Percentiles rank a stretch among this genome's conserved stretches.
Evolutionary conservation across 495 filamentous ascomycete species (phyloP).

Genomic region (Neurospora tetraspora): DNA sequence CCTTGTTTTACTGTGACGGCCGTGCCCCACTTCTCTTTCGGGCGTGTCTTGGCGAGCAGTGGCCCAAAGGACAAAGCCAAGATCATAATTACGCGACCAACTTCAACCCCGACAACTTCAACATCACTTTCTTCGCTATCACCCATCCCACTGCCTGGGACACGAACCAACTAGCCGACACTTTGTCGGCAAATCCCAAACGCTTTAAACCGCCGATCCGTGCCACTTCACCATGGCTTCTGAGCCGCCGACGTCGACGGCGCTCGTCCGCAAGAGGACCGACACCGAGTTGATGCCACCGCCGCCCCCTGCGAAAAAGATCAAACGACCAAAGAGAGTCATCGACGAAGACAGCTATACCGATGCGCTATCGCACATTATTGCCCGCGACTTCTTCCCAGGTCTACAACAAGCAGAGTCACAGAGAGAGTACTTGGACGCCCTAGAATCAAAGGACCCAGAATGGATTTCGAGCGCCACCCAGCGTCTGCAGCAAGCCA

Average conservation of each 20-base stretch:
- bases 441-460: conserved; percentile 70
- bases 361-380: conserved; percentile 82
- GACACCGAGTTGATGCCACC: conserved; percentile 81
- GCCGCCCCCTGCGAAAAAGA: conserved; percentile 78
- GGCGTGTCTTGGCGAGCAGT: neutral
- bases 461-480: conserved; percentile 81
- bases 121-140: neutral
- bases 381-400: conserved; percentile 93
- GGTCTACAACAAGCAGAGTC: conserved; percentile 76
- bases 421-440: conserved; percentile 87
- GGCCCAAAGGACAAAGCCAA: neutral
- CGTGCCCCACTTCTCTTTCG: neutral
- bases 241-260: conserved; percentile 17
- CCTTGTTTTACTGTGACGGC: neutral
- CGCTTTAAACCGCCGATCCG: neutral
- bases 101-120: neutral
- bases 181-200: neutral
- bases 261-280: conserved; percentile 53
- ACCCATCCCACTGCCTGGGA: neutral
- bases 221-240: conserved; percentile 21
- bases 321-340: conserved; percentile 82
- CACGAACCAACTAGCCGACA: neutral
- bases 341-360: conserved; percentile 94
- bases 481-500: conserved; percentile 60
- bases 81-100: neutral